Percentiles rank a stretch among this genome's conserved stretches.
Conservation (phyloP, 192 early-diverging fungal genomes). For the Thamnidium elegans region DNA sequence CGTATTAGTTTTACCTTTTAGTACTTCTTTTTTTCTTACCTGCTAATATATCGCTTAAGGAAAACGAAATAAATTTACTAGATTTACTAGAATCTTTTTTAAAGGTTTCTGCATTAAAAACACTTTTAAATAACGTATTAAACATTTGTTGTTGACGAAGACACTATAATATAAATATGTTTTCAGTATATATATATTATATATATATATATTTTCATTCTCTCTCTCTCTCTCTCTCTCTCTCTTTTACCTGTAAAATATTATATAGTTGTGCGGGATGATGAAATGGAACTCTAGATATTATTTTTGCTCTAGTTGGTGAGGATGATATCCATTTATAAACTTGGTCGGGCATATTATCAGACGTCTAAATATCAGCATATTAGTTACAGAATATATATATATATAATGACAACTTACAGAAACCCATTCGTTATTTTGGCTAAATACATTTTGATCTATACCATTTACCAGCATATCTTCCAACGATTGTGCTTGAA, state of each 20-base stretch:
- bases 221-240: neutral
- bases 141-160: constrained; percentile 38
- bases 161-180: constrained; percentile 1
- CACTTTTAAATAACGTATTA: constrained; percentile 28
- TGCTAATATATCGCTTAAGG: constrained; percentile 26
- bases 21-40: constrained; percentile 5
- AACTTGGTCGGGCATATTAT: constrained; percentile 7
- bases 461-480: constrained; percentile 20
- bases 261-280: constrained; percentile 31
- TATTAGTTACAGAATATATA: neutral
- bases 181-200: neutral
- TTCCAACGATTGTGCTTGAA: constrained; percentile 15
- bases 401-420: neutral
- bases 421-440: neutral
- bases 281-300: constrained; percentile 30
- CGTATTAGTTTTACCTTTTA: neutral
- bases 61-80: neutral
- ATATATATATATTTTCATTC: neutral
- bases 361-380: neutral
- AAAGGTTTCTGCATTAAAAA: constrained; percentile 22
- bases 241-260: constrained; percentile 25
- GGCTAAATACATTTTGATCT: neutral
- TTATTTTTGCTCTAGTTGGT: constrained; percentile 23
- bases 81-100: neutral
- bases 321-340: constrained; percentile 18